A percentile compares a stretch with the other conserved stretches of the same genome.
phyloP scores from a whole-genome alignment of 2,329 filamentous ascomycete species.

The Daldinia eschscholtzii region DNA sequence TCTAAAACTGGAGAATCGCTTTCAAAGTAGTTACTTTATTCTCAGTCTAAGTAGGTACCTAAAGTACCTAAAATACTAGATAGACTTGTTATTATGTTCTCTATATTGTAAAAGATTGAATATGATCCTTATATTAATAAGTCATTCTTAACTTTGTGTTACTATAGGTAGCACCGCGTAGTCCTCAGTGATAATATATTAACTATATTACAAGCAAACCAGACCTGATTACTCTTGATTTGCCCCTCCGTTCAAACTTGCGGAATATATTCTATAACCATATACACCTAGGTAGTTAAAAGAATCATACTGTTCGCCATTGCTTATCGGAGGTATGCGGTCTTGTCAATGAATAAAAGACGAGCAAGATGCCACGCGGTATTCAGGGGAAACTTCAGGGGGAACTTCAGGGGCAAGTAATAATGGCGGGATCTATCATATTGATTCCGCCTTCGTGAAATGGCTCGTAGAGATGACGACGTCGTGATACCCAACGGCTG shows the following conservation, averaged over 20 bases:
- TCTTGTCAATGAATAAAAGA: slow-evolving; percentile 4
- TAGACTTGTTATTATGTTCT: no score
- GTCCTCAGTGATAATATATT: neutral
- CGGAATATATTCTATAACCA: neutral
- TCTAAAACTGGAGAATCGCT: no score
- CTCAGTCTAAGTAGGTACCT: no score
- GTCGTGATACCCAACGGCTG: slow-evolving; percentile 35
- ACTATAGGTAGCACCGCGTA: neutral
- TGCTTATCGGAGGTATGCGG: slow-evolving; percentile 19
- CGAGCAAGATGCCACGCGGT: slow-evolving; percentile 15
- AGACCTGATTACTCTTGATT: slow-evolving; percentile 3
- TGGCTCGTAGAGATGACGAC: slow-evolving; percentile 22
- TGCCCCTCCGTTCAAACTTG: neutral
- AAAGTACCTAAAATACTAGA: no score
- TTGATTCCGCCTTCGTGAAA: slow-evolving; percentile 19
- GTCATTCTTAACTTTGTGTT: neutral
- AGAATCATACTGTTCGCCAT: slow-evolving; percentile 5
- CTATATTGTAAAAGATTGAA: neutral
- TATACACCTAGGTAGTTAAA: neutral
- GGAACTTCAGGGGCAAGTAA: slow-evolving; percentile 6
- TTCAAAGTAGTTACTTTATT: no score
- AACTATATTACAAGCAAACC: neutral
- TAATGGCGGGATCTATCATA: slow-evolving; percentile 26
- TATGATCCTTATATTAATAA: neutral
- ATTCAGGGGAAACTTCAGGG: slow-evolving; percentile 5